phyloP scores from a whole-genome alignment of 2,329 filamentous ascomycete genomes.

The Aaosphaeria pasadenensis region DNA sequence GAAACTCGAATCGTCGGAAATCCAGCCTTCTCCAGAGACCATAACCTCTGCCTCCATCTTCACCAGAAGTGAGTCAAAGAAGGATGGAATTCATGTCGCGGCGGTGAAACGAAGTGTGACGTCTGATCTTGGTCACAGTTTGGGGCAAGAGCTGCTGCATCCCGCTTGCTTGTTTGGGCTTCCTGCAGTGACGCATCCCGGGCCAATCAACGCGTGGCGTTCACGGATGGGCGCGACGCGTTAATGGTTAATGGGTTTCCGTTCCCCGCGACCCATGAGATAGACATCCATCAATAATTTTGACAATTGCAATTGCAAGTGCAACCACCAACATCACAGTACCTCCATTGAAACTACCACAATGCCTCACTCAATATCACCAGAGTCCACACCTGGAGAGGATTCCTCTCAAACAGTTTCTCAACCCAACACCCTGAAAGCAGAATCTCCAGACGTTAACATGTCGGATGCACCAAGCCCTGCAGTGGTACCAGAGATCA shows the following conservation, averaged over 20 bases:
- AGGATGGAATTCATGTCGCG: no score
- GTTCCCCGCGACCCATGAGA: not conserved
- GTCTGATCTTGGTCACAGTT: no score
- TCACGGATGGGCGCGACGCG: no score
- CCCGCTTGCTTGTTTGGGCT: no score
- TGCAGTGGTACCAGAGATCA: constrained; percentile 12
- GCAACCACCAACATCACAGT: not conserved
- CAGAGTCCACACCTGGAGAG: constrained; percentile 37
- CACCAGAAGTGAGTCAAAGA: no score
- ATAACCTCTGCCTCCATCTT: constrained; percentile 22
- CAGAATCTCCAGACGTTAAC: constrained; percentile 27
- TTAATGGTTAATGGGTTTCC: no score
- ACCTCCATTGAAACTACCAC: constrained; percentile 2
- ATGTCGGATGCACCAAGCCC: constrained; percentile 29
- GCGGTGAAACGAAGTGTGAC: no score
- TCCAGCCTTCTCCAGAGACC: constrained; percentile 31
- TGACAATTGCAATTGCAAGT: not conserved
- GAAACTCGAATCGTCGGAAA: constrained; percentile 45
- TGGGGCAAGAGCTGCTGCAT: no score
- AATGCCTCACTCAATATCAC: constrained; percentile 49
- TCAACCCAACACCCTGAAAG: constrained; percentile 34
- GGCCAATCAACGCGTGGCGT: no score
- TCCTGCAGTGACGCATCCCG: no score
- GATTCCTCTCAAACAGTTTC: constrained; percentile 35
- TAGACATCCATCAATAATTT: not conserved